Evolutionary conservation across 1,284 basidiomycete genomes (phyloP).

Genomic region (Violaceomyces palustris): DNA sequence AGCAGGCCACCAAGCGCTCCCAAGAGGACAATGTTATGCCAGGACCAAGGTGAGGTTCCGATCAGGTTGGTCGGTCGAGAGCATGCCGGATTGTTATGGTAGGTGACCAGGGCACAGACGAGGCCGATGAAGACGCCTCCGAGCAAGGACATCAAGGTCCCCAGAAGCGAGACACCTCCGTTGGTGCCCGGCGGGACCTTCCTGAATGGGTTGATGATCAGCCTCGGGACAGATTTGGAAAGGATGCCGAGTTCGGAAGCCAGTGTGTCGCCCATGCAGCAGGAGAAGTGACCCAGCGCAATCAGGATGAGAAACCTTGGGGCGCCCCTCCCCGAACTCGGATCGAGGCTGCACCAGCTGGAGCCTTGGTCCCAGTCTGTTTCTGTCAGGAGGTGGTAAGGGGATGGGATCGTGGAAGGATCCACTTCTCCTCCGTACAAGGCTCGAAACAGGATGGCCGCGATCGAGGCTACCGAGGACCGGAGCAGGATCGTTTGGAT

Average conservation of each 20-base stretch:
- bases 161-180: conserved; percentile 72
- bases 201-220: conserved; percentile 62
- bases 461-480: conserved; percentile 3
- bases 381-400: conserved; percentile 1
- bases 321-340: too few relatives aligned
- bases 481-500: conserved; percentile 2
- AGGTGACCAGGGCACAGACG: background rate
- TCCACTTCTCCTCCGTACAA: background rate
- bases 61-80: too few relatives aligned
- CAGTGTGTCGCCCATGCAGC: conserved; percentile 45
- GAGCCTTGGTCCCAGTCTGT: conserved; percentile 2
- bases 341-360: too few relatives aligned
- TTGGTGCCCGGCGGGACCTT: conserved; percentile 88
- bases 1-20: too few relatives aligned
- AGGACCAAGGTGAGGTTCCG: too few relatives aligned
- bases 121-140: conserved; percentile 61
- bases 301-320: conserved; percentile 19
- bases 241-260: conserved; percentile 46
- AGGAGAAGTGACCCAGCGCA: conserved; percentile 33
- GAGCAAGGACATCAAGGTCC: conserved; percentile 66
- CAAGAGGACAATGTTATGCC: too few relatives aligned
- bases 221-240: conserved; percentile 17
- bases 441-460: conserved; percentile 6
- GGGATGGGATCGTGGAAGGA: conserved; percentile 5
- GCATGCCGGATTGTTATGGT: conserved; percentile 4